Conservation (phyloP, 805 yeast genomes). For the Metschnikowia sp. region DNA sequence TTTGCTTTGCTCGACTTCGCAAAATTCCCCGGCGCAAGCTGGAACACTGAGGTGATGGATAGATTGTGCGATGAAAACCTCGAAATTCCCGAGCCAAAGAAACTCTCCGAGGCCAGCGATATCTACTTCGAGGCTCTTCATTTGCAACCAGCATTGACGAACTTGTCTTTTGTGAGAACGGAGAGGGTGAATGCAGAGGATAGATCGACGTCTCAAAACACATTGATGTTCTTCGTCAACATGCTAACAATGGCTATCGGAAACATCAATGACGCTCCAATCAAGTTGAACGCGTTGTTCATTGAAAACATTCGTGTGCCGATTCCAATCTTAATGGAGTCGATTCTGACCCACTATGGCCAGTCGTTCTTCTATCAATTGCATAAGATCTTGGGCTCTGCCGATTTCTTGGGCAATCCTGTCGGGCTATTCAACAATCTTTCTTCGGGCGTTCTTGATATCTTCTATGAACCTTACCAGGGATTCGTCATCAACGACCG, state of each 20-base stretch:
- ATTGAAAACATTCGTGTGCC: conserved; percentile 91
- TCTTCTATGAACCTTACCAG: conserved; percentile 95
- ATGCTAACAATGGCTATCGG: conserved; percentile 95
- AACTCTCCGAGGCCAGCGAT: conserved; percentile 57
- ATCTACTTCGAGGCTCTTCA: conserved; percentile 90
- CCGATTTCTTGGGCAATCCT: conserved; percentile 95
- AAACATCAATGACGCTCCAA: conserved; percentile 95
- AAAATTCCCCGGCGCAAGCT: conserved; percentile 77
- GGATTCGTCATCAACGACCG: conserved; percentile 92
- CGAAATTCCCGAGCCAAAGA: conserved; percentile 69
- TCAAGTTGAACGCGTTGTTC: conserved; percentile 78
- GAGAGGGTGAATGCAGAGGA: conserved; percentile 71
- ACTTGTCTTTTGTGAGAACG: conserved; percentile 86
- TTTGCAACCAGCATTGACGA: conserved; percentile 85
- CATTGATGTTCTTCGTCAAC: conserved; percentile 74
- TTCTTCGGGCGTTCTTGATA: conserved; percentile 93
- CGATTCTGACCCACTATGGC: conserved; percentile 79
- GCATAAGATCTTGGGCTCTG: conserved; percentile 91
- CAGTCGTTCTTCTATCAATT: conserved; percentile 90
- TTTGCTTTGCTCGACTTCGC: conserved; percentile 78
- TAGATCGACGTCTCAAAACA: conserved; percentile 56
- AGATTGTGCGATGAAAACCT: conserved; percentile 59
- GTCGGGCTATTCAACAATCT: conserved; percentile 92
- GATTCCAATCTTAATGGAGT: conserved; percentile 62
- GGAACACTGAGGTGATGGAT: conserved; percentile 49